phyloP scores from a whole-genome alignment of 1,139 yeast genomes.

The Nakaseomyces sp. region DNA sequence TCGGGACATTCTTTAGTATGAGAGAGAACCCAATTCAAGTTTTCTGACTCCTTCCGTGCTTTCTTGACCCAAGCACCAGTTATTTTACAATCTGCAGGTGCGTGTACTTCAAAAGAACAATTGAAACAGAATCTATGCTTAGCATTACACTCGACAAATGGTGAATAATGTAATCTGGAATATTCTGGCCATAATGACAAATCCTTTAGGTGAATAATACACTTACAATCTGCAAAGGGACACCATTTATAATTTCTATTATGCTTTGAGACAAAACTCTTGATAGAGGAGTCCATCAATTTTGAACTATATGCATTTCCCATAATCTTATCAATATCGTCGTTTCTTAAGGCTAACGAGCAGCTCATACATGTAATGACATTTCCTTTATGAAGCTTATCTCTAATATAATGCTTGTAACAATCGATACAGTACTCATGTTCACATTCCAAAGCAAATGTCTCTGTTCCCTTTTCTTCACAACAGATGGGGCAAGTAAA shows the following conservation, averaged over 20 bases:
- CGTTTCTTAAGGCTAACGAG: slow-evolving; percentile 30
- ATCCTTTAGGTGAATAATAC: slow-evolving; percentile 45
- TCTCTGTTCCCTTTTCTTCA: slow-evolving; percentile 36
- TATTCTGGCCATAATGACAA: slow-evolving; percentile 25
- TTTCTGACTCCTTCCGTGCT: slow-evolving; percentile 81
- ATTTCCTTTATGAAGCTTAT: slow-evolving; percentile 44
- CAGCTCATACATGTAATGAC: slow-evolving; percentile 60
- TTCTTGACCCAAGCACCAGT: slow-evolving; percentile 69
- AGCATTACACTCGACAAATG: slow-evolving; percentile 59
- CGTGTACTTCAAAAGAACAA: slow-evolving; percentile 71
- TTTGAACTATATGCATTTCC: slow-evolving; percentile 29
- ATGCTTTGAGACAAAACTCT: slow-evolving; percentile 46
- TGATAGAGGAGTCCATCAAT: slow-evolving; percentile 35
- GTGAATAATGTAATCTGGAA: slow-evolving; percentile 37
- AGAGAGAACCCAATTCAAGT: slow-evolving; percentile 80
- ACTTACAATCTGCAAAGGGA: slow-evolving; percentile 77
- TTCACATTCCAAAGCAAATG: slow-evolving; percentile 55
- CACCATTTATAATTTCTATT: slow-evolving; percentile 58
- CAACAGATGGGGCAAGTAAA: slow-evolving; percentile 66
- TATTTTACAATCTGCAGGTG: slow-evolving; percentile 71
- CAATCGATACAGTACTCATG: slow-evolving; percentile 67
- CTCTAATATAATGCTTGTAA: slow-evolving; percentile 50
- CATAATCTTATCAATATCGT: slow-evolving; percentile 32
- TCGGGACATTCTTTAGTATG: slow-evolving; percentile 78
- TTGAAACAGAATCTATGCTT: slow-evolving; percentile 71